These are phyloP conservation scores for Leishmania major DNA, from an alignment of 208 protist genomes.

Conservation along the genomic window DNA sequence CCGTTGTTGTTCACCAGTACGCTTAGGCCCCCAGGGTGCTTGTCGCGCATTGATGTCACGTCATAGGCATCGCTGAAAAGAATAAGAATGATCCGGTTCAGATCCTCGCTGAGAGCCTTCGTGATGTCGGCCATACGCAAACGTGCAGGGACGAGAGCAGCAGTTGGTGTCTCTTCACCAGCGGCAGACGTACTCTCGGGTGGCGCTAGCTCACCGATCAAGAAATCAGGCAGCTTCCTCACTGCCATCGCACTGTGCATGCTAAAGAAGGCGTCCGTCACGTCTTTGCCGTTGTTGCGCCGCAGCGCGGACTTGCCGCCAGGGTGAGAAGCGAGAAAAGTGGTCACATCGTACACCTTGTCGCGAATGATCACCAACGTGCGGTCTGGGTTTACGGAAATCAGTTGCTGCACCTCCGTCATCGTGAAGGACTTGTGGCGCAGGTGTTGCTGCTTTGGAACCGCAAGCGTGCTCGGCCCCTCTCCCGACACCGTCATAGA, in stretches of 20 bases:
- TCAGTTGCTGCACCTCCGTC: constrained; percentile 15
- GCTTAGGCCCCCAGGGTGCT: constrained; percentile 56
- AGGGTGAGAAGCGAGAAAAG: constrained; percentile 78
- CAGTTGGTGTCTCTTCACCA: background rate
- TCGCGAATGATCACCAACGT: constrained; percentile 55
- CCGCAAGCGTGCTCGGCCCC: background rate
- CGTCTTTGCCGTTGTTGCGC: constrained; percentile 45
- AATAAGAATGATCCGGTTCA: constrained; percentile 41
- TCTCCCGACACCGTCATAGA: background rate
- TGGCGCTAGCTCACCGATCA: constrained; percentile 21
- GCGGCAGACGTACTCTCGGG: constrained; percentile 1
- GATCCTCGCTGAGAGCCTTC: constrained; percentile 18
- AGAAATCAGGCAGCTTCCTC: constrained; percentile 20
- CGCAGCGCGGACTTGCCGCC: constrained; percentile 55
- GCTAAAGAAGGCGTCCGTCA: constrained; percentile 35
- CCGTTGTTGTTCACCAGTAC: constrained; percentile 52
- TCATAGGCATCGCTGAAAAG: constrained; percentile 65
- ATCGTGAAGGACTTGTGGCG: constrained; percentile 20
- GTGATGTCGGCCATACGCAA: constrained; percentile 38
- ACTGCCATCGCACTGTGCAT: constrained; percentile 28
- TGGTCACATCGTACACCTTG: constrained; percentile 87
- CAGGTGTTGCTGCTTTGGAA: background rate
- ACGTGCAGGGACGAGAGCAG: background rate
- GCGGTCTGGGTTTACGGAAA: constrained; percentile 31
- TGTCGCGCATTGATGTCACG: constrained; percentile 42